These are phyloP conservation scores for Amanita rubescens DNA, from an alignment of 768 basidiomycete genomes.

Conservation along the genomic window DNA sequence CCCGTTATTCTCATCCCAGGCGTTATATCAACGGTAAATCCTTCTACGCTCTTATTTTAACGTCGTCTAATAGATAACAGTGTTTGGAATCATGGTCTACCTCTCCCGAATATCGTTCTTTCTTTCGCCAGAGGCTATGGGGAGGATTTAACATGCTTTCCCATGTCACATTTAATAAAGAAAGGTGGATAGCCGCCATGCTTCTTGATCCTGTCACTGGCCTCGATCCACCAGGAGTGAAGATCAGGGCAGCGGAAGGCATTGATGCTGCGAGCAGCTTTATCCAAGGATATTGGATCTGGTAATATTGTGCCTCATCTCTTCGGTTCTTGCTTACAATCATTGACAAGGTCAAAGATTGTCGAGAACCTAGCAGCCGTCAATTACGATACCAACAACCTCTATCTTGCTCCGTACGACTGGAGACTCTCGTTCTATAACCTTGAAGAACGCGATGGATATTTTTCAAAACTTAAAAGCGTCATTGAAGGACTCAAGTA, in stretches of 20 bases:
- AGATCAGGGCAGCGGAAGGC: constrained; percentile 88
- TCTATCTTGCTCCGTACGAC: constrained; percentile 81
- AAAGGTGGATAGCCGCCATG: constrained; percentile 86
- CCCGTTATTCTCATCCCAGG: constrained; percentile 88
- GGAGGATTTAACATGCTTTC: constrained; percentile 78
- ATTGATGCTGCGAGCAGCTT: constrained; percentile 84
- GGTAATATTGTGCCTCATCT: constrained; percentile 33
- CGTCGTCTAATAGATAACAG: constrained; percentile 22
- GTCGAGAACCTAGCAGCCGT: constrained; percentile 92
- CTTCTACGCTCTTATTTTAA: neutral
- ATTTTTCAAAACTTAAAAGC: constrained; percentile 76
- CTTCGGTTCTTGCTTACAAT: neutral
- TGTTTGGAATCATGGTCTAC: constrained; percentile 95
- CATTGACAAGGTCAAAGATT: constrained; percentile 65
- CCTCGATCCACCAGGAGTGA: constrained; percentile 78
- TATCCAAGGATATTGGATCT: constrained; percentile 92
- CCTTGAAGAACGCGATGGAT: constrained; percentile 85
- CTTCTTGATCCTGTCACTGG: constrained; percentile 90
- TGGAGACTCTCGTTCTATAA: constrained; percentile 89
- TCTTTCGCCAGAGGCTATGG: constrained; percentile 89
- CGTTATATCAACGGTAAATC: constrained; percentile 74
- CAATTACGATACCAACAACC: constrained; percentile 87
- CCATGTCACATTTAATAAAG: constrained; percentile 74
- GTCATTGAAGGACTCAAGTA: constrained; percentile 78
- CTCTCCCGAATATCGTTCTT: constrained; percentile 70